These are phyloP conservation scores for Iodosphaeria phyllophila DNA, from an alignment of 2,329 filamentous ascomycete genomes.

Conservation along the genomic window DNA sequence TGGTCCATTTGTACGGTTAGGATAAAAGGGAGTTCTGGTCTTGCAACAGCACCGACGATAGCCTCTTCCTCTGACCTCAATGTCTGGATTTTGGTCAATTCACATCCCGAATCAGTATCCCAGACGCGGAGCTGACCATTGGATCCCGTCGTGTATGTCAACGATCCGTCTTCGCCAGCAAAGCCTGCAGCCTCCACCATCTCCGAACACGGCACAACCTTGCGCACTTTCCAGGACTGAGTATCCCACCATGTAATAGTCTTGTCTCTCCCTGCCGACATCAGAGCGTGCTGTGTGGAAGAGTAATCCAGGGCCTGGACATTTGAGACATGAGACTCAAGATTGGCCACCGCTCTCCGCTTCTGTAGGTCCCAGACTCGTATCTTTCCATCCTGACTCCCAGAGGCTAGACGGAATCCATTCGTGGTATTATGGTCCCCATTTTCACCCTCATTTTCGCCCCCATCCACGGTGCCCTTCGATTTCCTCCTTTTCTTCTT, in stretches of 20 bases:
- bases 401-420: conserved; percentile 68
- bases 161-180: conserved; percentile 43
- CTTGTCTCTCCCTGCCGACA: conserved; percentile 82
- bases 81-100: conserved; percentile 58
- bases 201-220: conserved; percentile 70
- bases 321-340: conserved; percentile 89
- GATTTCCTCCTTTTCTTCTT: conserved; percentile 24
- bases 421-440: conserved; percentile 21
- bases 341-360: conserved; percentile 52
- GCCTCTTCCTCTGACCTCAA: conserved; percentile 40
- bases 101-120: conserved; percentile 57
- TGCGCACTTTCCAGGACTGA: conserved; percentile 63
- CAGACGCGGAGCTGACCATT: conserved; percentile 71
- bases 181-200: conserved; percentile 74
- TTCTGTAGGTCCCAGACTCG: conserved; percentile 84
- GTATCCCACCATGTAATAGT: conserved; percentile 87
- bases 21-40: conserved; percentile 46
- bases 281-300: conserved; percentile 48
- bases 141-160: conserved; percentile 72
- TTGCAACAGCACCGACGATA: conserved; percentile 55
- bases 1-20: conserved; percentile 80
- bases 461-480: conserved; percentile 21
- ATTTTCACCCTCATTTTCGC: conserved; percentile 21
- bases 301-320: conserved; percentile 80
- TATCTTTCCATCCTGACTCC: conserved; percentile 85